phyloP scores from a whole-genome alignment of 179 eudicot species.

The Silene vulgaris region DNA sequence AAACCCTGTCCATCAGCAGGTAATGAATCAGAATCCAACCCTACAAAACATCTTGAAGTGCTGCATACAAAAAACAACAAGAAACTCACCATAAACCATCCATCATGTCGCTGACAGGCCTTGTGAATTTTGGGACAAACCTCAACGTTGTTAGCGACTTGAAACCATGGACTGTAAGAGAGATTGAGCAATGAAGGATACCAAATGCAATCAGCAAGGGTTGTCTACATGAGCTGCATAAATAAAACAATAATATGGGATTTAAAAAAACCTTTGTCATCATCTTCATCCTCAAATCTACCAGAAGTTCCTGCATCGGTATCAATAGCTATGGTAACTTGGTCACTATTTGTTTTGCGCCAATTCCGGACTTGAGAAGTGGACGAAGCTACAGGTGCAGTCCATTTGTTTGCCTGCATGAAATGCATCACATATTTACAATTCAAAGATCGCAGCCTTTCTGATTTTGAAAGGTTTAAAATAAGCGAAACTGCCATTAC shows the following conservation, averaged over 20 bases:
- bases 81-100: constrained; percentile 86
- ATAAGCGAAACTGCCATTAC: not conserved
- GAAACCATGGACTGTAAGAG: constrained; percentile 88
- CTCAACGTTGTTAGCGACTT: constrained; percentile 86
- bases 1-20: constrained; percentile 59
- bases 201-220: constrained; percentile 12
- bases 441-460: constrained; percentile 4
- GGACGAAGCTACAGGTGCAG: constrained; percentile 47
- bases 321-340: constrained; percentile 83
- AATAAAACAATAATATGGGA: not conserved
- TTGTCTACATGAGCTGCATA: constrained; percentile 2
- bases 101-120: constrained; percentile 78
- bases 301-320: constrained; percentile 44
- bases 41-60: not conserved
- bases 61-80: constrained; percentile 2
- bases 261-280: constrained; percentile 67
- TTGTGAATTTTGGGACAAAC: constrained; percentile 77
- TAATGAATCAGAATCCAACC: constrained; percentile 20
- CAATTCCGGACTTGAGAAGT: constrained; percentile 88
- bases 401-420: constrained; percentile 75
- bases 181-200: constrained; percentile 8
- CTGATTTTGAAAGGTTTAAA: constrained; percentile 7
- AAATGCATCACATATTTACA: constrained; percentile 17
- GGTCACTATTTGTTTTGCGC: constrained; percentile 83
- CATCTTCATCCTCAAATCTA: constrained; percentile 75